A percentile compares a stretch with the other conserved stretches of the same genome.
phyloP scores from a whole-genome alignment of 2,329 filamentous ascomycete genomes.

The Thielaviopsis musarum region DNA sequence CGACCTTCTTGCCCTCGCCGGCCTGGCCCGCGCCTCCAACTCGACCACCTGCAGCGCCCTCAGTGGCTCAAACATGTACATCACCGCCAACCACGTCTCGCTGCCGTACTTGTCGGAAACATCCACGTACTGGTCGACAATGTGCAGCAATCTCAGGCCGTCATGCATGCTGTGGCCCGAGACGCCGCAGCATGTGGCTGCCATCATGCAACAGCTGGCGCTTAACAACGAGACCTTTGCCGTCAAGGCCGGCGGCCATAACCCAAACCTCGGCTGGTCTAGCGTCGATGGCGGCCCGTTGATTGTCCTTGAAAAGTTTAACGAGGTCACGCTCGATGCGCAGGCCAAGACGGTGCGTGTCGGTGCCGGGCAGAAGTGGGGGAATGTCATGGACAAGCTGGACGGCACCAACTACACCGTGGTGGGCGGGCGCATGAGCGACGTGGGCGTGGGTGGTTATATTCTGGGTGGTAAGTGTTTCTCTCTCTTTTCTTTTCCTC shows the following conservation, averaged over 20 bases:
- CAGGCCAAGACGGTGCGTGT: conserved; percentile 22
- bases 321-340: conserved; percentile 12
- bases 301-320: conserved; percentile 17
- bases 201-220: conserved; percentile 13
- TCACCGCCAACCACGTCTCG: neutral
- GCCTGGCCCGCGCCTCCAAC: neutral
- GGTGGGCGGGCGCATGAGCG: conserved; percentile 25
- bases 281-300: conserved; percentile 15
- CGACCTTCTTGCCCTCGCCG: neutral
- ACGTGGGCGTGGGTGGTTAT: conserved; percentile 19
- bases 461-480: conserved; percentile 16
- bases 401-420: conserved; percentile 22
- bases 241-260: conserved; percentile 21
- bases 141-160: conserved; percentile 16
- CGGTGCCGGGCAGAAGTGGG: conserved; percentile 30
- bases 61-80: neutral
- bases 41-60: neutral
- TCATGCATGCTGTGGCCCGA: conserved; percentile 17
- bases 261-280: conserved; percentile 17
- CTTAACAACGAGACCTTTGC: conserved; percentile 22
- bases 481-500: conserved; percentile 13
- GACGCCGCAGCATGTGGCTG: conserved; percentile 14
- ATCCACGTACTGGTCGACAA: conserved; percentile 19
- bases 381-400: conserved; percentile 15
- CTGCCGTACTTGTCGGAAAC: neutral